Base-by-base conservation (phyloP, 2,329 filamentous ascomycete species). In the Ramularia endophylla region DNA sequence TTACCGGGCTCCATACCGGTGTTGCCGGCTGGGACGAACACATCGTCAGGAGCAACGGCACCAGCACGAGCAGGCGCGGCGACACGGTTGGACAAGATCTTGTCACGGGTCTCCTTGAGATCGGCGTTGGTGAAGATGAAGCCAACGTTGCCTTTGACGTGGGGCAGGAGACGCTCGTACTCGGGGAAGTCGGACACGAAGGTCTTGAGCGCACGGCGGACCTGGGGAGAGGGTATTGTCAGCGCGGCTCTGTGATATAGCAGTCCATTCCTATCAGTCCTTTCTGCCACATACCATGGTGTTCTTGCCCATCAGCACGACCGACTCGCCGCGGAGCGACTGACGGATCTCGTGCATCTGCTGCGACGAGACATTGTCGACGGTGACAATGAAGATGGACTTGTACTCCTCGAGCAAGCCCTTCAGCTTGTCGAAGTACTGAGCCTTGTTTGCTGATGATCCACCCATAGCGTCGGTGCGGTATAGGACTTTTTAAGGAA, bases 301-400 rank as follows among this genome's bases (percentile, higher is more conserved):
- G 83, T 98, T 98, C 85, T 95, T 97, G 70, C 90, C 92, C 92
- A 97, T 97, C 75, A 98, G 79, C 62, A 98, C 89, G 61, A 97
- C 85, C 73, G 81, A 89, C 73, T 94, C 75, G 52, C 83, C 84
- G 70, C 92, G 89, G 70, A 98, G 85, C 64, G 87, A 74, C 65
- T 83, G 75, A 71, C 92, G 86, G 72, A 98, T 97, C 82, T 98
- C 92, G 87, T 98, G 92, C 94, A 98, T 98, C 83, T 98, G 94
- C 83, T 98, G 92, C 61, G 92, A 98, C 72, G 84, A 87, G 82
- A 98, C 92, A 98, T 97, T 98, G 87, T 97, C 87, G 54, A 62
- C 59, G 46, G 57, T 55, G 53, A 64, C 61, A 72, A 98, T 89
- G 87, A 98, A 97, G 77, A 97, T 85, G 66, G 85, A 90, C 71